phyloP scores from a whole-genome alignment of 176 grass and related monocot genomes.

The barley (Hordeum vulgare) region MorexV3_pseudomolecules_assembly NC_058521.1:33030936-33031435 shows the following conservation, averaged over 20 bases:
- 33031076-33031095: neutral
- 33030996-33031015: neutral
- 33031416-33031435: no score
- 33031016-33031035: neutral
- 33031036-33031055: neutral
- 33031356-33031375: no score
- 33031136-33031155: neutral
- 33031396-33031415: no score
- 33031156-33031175: neutral
- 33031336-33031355: neutral
- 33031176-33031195: neutral
- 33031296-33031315: neutral
- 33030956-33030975: neutral
- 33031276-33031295: neutral
- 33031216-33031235: neutral
- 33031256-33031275: neutral
- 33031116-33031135: neutral
- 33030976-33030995: neutral
- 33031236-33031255: constrained; percentile 22
- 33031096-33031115: rapidly evolving
- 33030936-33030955: neutral
- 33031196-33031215: neutral
- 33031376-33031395: no score
- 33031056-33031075: neutral
- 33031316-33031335: constrained; percentile 1